Conservation (phyloP, 73 alveolate species). For the Loxodes magnus region DNA sequence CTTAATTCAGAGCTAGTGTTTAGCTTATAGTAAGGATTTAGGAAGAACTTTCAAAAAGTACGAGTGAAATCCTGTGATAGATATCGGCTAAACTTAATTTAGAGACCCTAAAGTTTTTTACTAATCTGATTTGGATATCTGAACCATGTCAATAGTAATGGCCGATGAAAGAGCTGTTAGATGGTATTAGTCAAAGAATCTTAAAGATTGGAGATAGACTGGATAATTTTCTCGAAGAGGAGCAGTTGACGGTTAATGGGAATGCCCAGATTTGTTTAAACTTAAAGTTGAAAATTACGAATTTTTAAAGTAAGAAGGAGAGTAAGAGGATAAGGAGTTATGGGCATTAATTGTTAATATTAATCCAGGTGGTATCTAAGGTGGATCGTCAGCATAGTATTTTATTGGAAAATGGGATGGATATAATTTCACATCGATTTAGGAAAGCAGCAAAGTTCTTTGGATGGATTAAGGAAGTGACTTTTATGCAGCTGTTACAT, state of each 20-base stretch:
- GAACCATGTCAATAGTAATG: conserved; percentile 14
- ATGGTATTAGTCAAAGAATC: conserved; percentile 5
- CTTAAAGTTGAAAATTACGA: conserved; percentile 6
- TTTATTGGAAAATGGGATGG: conserved; percentile 22
- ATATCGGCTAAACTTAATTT: background rate
- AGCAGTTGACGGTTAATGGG: conserved; percentile 3
- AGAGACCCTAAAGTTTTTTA: conserved; percentile 23
- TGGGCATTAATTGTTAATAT: conserved; percentile 16
- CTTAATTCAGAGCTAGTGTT: too few relatives aligned
- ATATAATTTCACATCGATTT: conserved; percentile 2
- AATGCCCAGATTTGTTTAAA: conserved; percentile 19
- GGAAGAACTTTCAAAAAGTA: conserved; percentile 15
- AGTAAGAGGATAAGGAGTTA: too few relatives aligned
- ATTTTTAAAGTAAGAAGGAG: too few relatives aligned
- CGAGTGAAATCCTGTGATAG: conserved; percentile 13
- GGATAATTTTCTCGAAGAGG: background rate
- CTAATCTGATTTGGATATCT: conserved; percentile 1
- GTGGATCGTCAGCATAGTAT: conserved; percentile 16
- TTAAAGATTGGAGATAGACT: conserved; percentile 14
- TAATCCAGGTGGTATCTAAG: conserved; percentile 22
- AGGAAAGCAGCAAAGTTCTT: conserved; percentile 9
- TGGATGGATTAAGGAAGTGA: conserved; percentile 20
- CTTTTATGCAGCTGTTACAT: conserved; percentile 17
- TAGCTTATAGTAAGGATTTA: too few relatives aligned
- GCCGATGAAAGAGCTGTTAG: background rate